A percentile compares a stretch with the other conserved stretches of the same genome.
phyloP scores from a whole-genome alignment of 805 yeast species.

The Hanseniaspora osmophila region DNA sequence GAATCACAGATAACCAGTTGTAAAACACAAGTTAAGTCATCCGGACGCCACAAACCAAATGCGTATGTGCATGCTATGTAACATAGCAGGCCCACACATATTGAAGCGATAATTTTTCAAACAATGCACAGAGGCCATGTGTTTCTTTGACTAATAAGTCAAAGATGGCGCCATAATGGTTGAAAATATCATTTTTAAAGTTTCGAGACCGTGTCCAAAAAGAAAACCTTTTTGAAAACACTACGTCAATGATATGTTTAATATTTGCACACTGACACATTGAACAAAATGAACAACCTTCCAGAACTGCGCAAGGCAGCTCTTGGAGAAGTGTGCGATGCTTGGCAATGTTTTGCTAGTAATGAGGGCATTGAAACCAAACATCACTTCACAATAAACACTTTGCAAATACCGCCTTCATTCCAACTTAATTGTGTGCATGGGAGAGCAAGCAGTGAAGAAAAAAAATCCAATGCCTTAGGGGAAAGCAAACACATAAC shows the following conservation, averaged over 20 bases:
- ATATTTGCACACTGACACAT: conserved; percentile 26
- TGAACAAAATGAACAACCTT: conserved; percentile 6
- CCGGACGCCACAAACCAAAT: too few relatives aligned
- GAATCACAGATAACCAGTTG: too few relatives aligned
- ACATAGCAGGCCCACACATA: too few relatives aligned
- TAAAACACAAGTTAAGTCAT: too few relatives aligned
- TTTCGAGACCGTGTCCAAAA: not conserved
- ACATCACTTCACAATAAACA: not conserved
- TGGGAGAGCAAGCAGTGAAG: not conserved
- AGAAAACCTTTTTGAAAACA: conserved; percentile 1
- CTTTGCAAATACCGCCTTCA: not conserved
- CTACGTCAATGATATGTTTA: conserved; percentile 1
- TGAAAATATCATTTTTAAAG: too few relatives aligned
- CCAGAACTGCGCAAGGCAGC: not conserved
- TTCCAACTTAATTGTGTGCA: conserved; percentile 8
- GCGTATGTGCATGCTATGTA: too few relatives aligned
- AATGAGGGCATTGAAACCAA: too few relatives aligned
- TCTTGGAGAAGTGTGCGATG: not conserved
- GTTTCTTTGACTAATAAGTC: too few relatives aligned
- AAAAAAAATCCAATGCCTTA: too few relatives aligned
- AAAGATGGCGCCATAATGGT: too few relatives aligned
- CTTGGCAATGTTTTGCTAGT: not conserved
- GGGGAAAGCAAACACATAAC: not conserved
- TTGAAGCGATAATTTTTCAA: too few relatives aligned
- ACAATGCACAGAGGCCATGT: too few relatives aligned